phyloP scores from a whole-genome alignment of 768 basidiomycete genomes.

The Jaapia argillacea region DNA sequence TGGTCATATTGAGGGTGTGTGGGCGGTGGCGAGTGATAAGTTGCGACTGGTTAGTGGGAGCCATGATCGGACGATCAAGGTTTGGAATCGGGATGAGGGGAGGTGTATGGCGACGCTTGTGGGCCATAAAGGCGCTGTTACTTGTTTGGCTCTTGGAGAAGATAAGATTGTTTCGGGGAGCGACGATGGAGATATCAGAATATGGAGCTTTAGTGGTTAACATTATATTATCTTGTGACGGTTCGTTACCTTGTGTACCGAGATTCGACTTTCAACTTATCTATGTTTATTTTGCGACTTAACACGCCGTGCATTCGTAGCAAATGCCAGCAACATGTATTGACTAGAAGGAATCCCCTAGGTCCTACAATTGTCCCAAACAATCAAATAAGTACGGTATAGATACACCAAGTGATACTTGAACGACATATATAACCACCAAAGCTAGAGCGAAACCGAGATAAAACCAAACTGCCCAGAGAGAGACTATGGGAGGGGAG shows the following conservation, averaged over 20 bases:
- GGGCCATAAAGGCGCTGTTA: slow-evolving; percentile 91
- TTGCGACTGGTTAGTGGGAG: slow-evolving; percentile 86
- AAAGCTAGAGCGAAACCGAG: too few species aligned
- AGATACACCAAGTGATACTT: too few species aligned
- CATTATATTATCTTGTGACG: neutral
- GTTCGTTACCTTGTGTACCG: neutral
- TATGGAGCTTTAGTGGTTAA: slow-evolving; percentile 57
- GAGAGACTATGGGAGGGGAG: too few species aligned
- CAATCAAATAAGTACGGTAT: neutral
- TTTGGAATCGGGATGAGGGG: slow-evolving; percentile 90
- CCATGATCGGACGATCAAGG: slow-evolving; percentile 96
- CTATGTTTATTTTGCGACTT: neutral
- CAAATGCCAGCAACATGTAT: too few species aligned
- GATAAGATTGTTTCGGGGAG: slow-evolving; percentile 97
- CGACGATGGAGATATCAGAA: slow-evolving; percentile 79
- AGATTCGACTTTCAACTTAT: neutral
- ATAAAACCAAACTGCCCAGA: too few species aligned
- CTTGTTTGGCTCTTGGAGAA: slow-evolving; percentile 81
- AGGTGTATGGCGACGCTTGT: slow-evolving; percentile 83
- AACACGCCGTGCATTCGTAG: too few species aligned
- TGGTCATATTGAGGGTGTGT: slow-evolving; percentile 97
- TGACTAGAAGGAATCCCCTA: too few species aligned
- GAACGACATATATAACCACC: too few species aligned
- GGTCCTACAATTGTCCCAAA: too few species aligned
- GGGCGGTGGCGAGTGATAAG: slow-evolving; percentile 91